Conservation (phyloP, 345 rosid genomes). For the Zanthoxylum bungeanum region DNA sequence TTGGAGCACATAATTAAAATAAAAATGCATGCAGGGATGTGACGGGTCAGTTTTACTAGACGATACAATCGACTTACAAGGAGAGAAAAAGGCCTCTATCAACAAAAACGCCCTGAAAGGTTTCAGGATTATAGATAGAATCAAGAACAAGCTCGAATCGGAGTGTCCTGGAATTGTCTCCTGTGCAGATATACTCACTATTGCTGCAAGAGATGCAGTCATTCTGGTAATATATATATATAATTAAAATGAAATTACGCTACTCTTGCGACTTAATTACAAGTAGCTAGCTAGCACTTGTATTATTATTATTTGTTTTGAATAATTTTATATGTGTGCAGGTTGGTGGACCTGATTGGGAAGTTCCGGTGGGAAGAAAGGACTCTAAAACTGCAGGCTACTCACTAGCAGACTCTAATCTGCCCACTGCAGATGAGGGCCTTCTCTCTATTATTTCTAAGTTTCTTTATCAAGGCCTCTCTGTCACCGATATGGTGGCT, state of each 20-base stretch:
- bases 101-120: conserved; percentile 61
- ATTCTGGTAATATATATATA: conserved; percentile 48
- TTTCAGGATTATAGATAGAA: conserved; percentile 60
- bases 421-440: conserved; percentile 67
- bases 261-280: not conserved
- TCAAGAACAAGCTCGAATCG: conserved; percentile 85
- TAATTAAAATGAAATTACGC: not conserved
- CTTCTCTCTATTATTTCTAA: conserved; percentile 57
- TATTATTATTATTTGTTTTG: too few species aligned
- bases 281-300: too few species aligned
- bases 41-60: conserved; percentile 88
- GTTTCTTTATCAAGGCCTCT: conserved; percentile 69
- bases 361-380: conserved; percentile 89
- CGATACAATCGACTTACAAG: conserved; percentile 57
- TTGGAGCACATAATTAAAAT: too few species aligned
- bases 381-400: conserved; percentile 74
- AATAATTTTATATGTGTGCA: conserved; percentile 12
- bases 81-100: conserved; percentile 71
- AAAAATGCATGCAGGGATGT: conserved; percentile 53
- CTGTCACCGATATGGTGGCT: conserved; percentile 81
- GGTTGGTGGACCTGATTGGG: conserved; percentile 98
- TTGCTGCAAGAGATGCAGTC: conserved; percentile 88
- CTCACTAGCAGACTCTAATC: conserved; percentile 40
- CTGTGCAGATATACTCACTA: conserved; percentile 85
- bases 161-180: conserved; percentile 91